phyloP scores from a whole-genome alignment of 2,329 filamentous ascomycete species.

The Microdochium nivale region DNA sequence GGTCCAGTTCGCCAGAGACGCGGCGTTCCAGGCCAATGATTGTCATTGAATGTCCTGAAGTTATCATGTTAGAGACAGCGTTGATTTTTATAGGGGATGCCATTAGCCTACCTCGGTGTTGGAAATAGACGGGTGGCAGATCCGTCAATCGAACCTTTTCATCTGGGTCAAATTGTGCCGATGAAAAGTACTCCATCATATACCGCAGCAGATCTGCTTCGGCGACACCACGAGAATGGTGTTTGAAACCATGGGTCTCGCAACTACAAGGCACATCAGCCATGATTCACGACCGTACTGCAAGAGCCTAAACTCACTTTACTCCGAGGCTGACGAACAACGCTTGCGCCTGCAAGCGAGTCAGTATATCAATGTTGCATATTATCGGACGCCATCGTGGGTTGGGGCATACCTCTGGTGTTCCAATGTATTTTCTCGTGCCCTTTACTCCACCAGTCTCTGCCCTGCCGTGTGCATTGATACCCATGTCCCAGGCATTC shows the following conservation, averaged over 20 bases:
- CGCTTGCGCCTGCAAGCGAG: slow-evolving; percentile 58
- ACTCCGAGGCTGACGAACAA: slow-evolving; percentile 65
- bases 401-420: slow-evolving; percentile 60
- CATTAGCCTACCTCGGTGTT: slow-evolving; percentile 57
- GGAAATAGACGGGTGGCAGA: slow-evolving; percentile 81
- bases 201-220: slow-evolving; percentile 53
- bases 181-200: slow-evolving; percentile 70
- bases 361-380: neutral
- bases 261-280: slow-evolving; percentile 33
- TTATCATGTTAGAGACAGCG: neutral
- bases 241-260: slow-evolving; percentile 52
- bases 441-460: slow-evolving; percentile 82
- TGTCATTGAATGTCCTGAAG: slow-evolving; percentile 76
- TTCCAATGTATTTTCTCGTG: slow-evolving; percentile 95
- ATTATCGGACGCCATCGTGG: neutral
- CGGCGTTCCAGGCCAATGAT: slow-evolving; percentile 76
- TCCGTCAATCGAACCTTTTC: slow-evolving; percentile 62
- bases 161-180: slow-evolving; percentile 31
- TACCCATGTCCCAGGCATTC: slow-evolving; percentile 75
- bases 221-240: slow-evolving; percentile 34
- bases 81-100: neutral
- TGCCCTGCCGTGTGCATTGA: slow-evolving; percentile 62
- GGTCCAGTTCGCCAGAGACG: slow-evolving; percentile 52
- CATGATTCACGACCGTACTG: slow-evolving; percentile 1
- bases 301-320: slow-evolving; percentile 35